Evolutionary conservation across 371 early-diverging fungal species (phyloP).

Genomic region (Dentiscutata heterogama): DNA sequence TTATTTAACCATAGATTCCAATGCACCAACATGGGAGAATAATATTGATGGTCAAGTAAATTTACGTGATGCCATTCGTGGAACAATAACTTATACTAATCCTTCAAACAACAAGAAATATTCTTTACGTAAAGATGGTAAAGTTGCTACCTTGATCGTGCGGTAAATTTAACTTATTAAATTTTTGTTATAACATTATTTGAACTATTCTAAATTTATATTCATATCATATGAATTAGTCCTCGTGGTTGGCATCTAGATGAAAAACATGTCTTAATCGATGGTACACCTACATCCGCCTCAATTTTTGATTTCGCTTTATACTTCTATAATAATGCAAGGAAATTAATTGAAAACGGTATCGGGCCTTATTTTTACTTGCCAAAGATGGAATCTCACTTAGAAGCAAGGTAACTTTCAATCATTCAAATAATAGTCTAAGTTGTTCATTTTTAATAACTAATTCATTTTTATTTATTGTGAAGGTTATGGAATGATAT

Average conservation of each 20-base stretch:
- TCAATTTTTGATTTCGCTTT: conserved; percentile 96
- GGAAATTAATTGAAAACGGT: conserved; percentile 80
- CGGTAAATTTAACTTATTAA: conserved; percentile 61
- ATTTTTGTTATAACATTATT: no score
- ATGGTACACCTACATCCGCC: conserved; percentile 91
- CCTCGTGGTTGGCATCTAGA: conserved; percentile 98
- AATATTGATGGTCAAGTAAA: conserved; percentile 90
- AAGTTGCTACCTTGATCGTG: conserved; percentile 89
- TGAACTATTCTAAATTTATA: background rate
- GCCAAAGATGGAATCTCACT: conserved; percentile 96
- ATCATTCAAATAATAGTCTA: background rate
- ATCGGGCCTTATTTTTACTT: conserved; percentile 98
- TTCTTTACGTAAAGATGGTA: conserved; percentile 84
- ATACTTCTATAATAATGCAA: conserved; percentile 97
- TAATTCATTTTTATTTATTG: conserved; percentile 16
- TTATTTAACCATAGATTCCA: conserved; percentile 76
- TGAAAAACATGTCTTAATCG: conserved; percentile 92
- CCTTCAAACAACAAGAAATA: conserved; percentile 93
- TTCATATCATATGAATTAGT: conserved; percentile 55
- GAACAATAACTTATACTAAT: conserved; percentile 85
- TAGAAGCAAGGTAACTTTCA: conserved; percentile 84
- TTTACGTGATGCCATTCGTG: conserved; percentile 90
- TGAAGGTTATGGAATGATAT: conserved; percentile 93
- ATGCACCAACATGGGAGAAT: conserved; percentile 95
- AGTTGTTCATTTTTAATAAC: background rate